phyloP scores from a whole-genome alignment of 495 filamentous ascomycete species.

The Trichocladium antarcticum region DNA sequence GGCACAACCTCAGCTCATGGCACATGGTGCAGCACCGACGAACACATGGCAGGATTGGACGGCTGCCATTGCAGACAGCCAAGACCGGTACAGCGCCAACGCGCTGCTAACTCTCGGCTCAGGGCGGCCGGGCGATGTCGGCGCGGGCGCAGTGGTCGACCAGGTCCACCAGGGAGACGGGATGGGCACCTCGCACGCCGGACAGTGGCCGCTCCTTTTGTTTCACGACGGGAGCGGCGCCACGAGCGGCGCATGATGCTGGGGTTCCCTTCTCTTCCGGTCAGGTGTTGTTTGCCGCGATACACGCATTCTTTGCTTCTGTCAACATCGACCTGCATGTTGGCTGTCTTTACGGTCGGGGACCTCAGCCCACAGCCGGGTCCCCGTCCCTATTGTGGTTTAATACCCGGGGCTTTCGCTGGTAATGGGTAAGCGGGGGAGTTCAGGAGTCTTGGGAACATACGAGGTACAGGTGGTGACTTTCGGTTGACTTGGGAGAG shows the following conservation, averaged over 20 bases:
- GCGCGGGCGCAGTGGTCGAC: slow-evolving; percentile 4
- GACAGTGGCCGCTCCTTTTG: slow-evolving; percentile 24
- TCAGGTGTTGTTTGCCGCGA: too few relatives aligned
- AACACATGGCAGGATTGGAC: slow-evolving; percentile 42
- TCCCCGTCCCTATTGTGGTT: neutral
- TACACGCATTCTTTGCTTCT: too few relatives aligned
- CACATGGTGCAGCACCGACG: neutral
- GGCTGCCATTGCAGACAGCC: slow-evolving; percentile 35
- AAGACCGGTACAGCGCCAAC: slow-evolving; percentile 36
- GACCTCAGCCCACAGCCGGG: too few relatives aligned
- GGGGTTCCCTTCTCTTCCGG: too few relatives aligned
- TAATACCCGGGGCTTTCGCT: neutral
- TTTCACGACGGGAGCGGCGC: slow-evolving; percentile 18
- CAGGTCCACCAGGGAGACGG: slow-evolving; percentile 15
- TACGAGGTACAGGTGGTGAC: too few relatives aligned
- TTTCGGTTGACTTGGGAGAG: too few relatives aligned
- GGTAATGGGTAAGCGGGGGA: neutral
- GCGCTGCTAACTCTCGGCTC: slow-evolving; percentile 33
- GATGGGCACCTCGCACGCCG: slow-evolving; percentile 9
- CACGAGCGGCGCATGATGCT: slow-evolving; percentile 2
- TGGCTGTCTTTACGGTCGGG: too few relatives aligned
- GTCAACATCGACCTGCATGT: too few relatives aligned
- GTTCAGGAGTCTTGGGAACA: neutral
- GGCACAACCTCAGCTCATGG: slow-evolving; percentile 16
- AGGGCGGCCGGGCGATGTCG: slow-evolving; percentile 14